Base-by-base conservation (phyloP, 2,329 filamentous ascomycete species). In the Aspergillus eucalypticola region DNA sequence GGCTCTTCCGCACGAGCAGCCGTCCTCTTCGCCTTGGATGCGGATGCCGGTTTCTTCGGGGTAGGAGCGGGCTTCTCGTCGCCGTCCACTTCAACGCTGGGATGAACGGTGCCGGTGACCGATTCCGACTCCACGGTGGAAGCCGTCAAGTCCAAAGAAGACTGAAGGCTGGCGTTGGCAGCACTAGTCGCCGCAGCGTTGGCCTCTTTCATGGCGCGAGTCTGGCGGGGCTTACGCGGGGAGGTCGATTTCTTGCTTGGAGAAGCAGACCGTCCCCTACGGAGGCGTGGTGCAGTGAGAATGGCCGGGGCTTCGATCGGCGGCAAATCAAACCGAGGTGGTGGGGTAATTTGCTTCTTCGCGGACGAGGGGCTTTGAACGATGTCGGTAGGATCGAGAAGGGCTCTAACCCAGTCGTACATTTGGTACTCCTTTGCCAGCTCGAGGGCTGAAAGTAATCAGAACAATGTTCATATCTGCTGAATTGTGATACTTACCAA, bases 361-460 rank as follows among this genome's bases (percentile, higher is more conserved):
- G 91, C 85, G 65, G 88, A 89, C 65, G 86, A 86, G 25, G 85
- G 81, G 56, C 82, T 84, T 71, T 85, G 85, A 50, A 81, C 81
- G 62, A 98, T 96, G 27, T 92, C 89, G 64, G 89, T 82, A n/a
- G 92, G 88, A 73, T 98, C 94, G 53, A 99, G 84, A 17, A 99
- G 84, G n/a, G 95, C 95, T 59, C 87, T 87, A 67, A 99, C 91
- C 95, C 95, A 99, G 48, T 89, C 83, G 52, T 84, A 78, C 75
- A 98, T 92, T 59, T 86, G 84, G 75, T 98, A 99, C 76, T 98
- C 93, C 49, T 90, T 87, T 54, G 94, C 91, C 11, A 99, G 84
- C 60, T 85, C 80, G 48, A 99, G 84, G 38, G 95, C 95, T 86
- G 86, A 79, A n/a, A 39, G 35, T 46, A 8, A 6, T 69, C 49